Conservation (phyloP, 1,284 basidiomycete species). For the Moesziomyces globuligerus region DNA sequence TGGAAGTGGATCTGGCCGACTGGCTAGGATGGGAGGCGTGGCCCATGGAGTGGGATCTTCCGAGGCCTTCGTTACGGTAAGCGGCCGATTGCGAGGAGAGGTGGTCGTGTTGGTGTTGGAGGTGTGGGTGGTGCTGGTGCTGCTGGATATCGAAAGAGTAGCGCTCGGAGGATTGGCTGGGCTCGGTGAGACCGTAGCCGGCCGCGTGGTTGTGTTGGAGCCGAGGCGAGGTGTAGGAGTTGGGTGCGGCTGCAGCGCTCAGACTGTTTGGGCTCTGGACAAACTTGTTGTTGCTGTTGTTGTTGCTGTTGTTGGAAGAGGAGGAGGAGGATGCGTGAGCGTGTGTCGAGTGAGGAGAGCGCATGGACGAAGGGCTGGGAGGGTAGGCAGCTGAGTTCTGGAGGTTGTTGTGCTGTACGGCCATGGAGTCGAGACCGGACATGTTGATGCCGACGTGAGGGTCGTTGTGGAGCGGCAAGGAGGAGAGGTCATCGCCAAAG, state of each 20-base stretch:
- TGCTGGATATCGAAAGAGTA: constrained; percentile 33
- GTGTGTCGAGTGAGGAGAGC: constrained; percentile 36
- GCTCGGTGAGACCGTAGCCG: constrained; percentile 14
- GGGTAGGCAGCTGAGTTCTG: constrained; percentile 17
- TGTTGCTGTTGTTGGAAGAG: too few species aligned
- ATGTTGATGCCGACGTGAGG: constrained; percentile 54
- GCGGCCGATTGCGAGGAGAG: constrained; percentile 17
- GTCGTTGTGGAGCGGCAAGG: constrained; percentile 42
- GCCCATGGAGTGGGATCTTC: constrained; percentile 47
- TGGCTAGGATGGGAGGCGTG: constrained; percentile 32
- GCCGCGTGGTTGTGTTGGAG: constrained; percentile 27
- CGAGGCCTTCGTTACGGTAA: constrained; percentile 33
- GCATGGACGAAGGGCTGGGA: constrained; percentile 39
- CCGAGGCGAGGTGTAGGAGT: constrained; percentile 37
- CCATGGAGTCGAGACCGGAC: constrained; percentile 27
- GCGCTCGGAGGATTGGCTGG: constrained; percentile 12
- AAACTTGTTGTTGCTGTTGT: constrained; percentile 8
- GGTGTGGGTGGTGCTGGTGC: constrained; percentile 16
- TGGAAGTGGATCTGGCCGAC: constrained; percentile 23
- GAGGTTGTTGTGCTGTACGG: constrained; percentile 17
- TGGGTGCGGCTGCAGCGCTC: too few species aligned
- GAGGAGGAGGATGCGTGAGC: constrained; percentile 30
- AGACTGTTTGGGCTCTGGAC: constrained; percentile 19
- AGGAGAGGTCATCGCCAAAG: constrained; percentile 40
- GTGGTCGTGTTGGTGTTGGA: constrained; percentile 8